A percentile compares a stretch with the other conserved stretches of the same genome.
Conservation (phyloP, 2,329 filamentous ascomycete genomes). For the Fusarium incarnatum region DNA sequence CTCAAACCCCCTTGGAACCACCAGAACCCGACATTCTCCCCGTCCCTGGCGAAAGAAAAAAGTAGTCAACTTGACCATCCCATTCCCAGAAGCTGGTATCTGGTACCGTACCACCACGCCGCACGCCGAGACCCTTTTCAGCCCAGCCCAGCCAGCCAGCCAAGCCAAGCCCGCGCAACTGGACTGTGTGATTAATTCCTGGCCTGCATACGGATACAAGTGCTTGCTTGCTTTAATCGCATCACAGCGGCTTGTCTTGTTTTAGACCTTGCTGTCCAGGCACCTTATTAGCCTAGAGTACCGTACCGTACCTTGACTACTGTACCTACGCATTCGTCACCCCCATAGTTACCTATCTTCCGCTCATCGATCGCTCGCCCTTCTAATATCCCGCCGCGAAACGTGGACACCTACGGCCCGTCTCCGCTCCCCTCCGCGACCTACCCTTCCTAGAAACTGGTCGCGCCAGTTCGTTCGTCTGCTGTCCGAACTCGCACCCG, state of each 20-base stretch:
- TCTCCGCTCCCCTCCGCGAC: conserved; percentile 44
- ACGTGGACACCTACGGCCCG: conserved; percentile 45
- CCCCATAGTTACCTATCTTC: conserved; percentile 43
- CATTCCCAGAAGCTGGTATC: conserved; percentile 22
- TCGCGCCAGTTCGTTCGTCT: conserved; percentile 34
- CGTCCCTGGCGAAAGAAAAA: conserved; percentile 30
- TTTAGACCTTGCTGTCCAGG: conserved; percentile 30
- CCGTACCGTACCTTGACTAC: neutral
- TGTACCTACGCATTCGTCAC: conserved; percentile 22
- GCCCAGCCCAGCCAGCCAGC: conserved; percentile 30
- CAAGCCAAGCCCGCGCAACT: conserved; percentile 27
- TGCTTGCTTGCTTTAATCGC: conserved; percentile 50
- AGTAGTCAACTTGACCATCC: conserved; percentile 19
- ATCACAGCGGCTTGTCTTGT: conserved; percentile 47
- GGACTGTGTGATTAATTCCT: conserved; percentile 39
- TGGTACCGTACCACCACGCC: conserved; percentile 32
- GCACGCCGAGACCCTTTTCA: conserved; percentile 34
- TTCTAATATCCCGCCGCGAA: conserved; percentile 37
- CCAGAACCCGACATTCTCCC: conserved; percentile 13
- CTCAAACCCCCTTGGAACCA: conserved; percentile 20
- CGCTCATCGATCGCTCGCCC: conserved; percentile 21
- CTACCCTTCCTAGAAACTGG: conserved; percentile 41
- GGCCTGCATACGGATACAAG: conserved; percentile 38
- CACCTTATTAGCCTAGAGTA: conserved; percentile 2
- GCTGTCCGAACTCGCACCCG: conserved; percentile 39